A percentile compares a stretch with the other conserved stretches of the same genome.
phyloP scores from a whole-genome alignment of 2,329 filamentous ascomycete species.

The Diplodia intermedia region DNA sequence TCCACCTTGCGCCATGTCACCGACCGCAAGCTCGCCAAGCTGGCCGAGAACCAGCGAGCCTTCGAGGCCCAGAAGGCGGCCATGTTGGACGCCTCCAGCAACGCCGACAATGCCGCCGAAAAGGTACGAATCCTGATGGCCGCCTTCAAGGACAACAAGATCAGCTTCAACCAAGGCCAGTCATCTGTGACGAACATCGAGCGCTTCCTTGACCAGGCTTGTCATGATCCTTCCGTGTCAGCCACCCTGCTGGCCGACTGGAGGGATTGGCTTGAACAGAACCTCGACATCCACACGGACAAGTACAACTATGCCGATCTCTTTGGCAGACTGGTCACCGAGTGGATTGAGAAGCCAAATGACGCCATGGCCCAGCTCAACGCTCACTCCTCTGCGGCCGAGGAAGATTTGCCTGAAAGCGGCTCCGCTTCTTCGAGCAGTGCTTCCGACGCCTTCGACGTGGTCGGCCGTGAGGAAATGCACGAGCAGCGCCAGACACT shows the following conservation, averaged over 20 bases:
- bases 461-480: conserved; percentile 52
- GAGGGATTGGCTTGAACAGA: conserved; percentile 42
- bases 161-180: conserved; percentile 24
- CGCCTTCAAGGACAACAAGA: conserved; percentile 37
- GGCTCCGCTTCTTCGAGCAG: conserved; percentile 21
- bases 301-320: conserved; percentile 47
- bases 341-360: conserved; percentile 39
- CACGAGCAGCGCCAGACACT: conserved; percentile 55
- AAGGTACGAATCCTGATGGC: conserved; percentile 39
- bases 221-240: conserved; percentile 47
- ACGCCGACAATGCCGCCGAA: conserved; percentile 27
- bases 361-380: conserved; percentile 19
- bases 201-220: conserved; percentile 47
- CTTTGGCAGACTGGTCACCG: conserved; percentile 46
- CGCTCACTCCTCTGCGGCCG: neutral
- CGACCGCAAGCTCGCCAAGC: conserved; percentile 39
- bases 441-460: conserved; percentile 49
- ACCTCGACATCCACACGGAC: conserved; percentile 46
- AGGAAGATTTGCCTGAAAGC: neutral
- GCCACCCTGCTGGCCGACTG: conserved; percentile 43
- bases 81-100: conserved; percentile 35
- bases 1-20: conserved; percentile 42
- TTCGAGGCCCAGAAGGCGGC: conserved; percentile 37
- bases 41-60: conserved; percentile 37
- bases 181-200: conserved; percentile 41